These are phyloP conservation scores for Scedosporium dehoogii DNA, from an alignment of 2,329 filamentous ascomycete genomes.

Conservation along the genomic window DNA sequence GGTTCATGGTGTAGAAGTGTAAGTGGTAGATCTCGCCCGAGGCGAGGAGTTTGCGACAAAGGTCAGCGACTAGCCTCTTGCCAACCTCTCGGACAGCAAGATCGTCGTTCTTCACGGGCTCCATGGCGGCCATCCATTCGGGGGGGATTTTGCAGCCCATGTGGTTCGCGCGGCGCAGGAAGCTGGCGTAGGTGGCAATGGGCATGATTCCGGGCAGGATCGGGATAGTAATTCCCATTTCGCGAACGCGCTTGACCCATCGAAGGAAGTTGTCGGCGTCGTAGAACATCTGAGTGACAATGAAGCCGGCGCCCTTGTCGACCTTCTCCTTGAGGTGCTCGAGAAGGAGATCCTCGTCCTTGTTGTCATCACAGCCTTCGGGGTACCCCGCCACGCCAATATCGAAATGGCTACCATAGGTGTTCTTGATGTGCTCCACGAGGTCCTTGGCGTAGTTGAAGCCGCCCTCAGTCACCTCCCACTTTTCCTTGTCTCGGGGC, in stretches of 20 bases:
- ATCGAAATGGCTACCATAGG: constrained; percentile 70
- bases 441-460: constrained; percentile 92
- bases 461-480: constrained; percentile 76
- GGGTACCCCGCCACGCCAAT: constrained; percentile 97
- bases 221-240: constrained; percentile 70
- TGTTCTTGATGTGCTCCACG: constrained; percentile 69
- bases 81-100: constrained; percentile 83
- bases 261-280: constrained; percentile 89
- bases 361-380: constrained; percentile 89
- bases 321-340: constrained; percentile 96
- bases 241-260: constrained; percentile 82
- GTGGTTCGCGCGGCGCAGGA: constrained; percentile 81
- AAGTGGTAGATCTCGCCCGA: constrained; percentile 70
- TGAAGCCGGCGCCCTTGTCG: constrained; percentile 84
- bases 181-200: constrained; percentile 90
- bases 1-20: constrained; percentile 99
- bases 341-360: constrained; percentile 73
- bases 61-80: constrained; percentile 73
- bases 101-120: constrained; percentile 95
- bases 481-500: constrained; percentile 85
- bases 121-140: constrained; percentile 70
- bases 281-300: constrained; percentile 99
- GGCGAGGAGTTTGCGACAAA: constrained; percentile 79
- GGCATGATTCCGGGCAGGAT: constrained; percentile 81
- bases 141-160: constrained; percentile 78